phyloP scores from a whole-genome alignment of 768 basidiomycete genomes.

The Mycena kentingensis region DNA sequence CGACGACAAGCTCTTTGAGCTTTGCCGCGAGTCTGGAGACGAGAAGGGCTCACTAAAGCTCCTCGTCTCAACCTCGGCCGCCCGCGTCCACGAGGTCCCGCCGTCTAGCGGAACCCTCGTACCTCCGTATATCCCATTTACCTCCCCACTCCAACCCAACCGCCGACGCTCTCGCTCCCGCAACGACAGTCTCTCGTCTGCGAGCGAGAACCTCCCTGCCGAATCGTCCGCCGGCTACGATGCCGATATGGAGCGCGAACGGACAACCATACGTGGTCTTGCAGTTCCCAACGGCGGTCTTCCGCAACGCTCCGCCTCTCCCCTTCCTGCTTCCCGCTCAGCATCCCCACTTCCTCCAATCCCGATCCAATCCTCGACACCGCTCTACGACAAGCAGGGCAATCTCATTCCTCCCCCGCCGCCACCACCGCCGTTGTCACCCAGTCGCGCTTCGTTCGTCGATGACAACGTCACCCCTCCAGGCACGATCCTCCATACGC shows the following conservation, averaged over 20 bases:
- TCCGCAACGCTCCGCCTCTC: slow-evolving; percentile 33
- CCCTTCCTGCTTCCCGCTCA: slow-evolving; percentile 34
- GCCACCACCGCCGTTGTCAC: slow-evolving; percentile 50
- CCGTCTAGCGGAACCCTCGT: slow-evolving; percentile 48
- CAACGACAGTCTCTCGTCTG: slow-evolving; percentile 72
- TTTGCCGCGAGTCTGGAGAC: slow-evolving; percentile 76
- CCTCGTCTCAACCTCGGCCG: slow-evolving; percentile 69
- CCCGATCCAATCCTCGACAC: too few relatives aligned
- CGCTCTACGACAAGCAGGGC: slow-evolving; percentile 36
- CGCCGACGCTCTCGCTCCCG: slow-evolving; percentile 54
- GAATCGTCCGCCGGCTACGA: slow-evolving; percentile 68
- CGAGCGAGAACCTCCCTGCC: slow-evolving; percentile 57
- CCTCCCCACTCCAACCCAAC: slow-evolving; percentile 51
- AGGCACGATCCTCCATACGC: slow-evolving; percentile 36
- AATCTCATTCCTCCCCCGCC: slow-evolving; percentile 31
- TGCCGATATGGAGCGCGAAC: slow-evolving; percentile 63
- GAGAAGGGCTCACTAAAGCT: slow-evolving; percentile 82
- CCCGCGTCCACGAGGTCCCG: slow-evolving; percentile 56
- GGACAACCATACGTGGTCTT: slow-evolving; percentile 35
- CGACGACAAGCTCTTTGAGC: slow-evolving; percentile 67
- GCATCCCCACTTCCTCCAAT: too few relatives aligned
- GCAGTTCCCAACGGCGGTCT: slow-evolving; percentile 34
- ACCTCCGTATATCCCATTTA: slow-evolving; percentile 46
- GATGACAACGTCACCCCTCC: slow-evolving; percentile 41
- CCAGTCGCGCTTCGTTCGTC: slow-evolving; percentile 42